Conservation (phyloP, 73 alveolate species). For the Tetrahymena thermophila region DNA sequence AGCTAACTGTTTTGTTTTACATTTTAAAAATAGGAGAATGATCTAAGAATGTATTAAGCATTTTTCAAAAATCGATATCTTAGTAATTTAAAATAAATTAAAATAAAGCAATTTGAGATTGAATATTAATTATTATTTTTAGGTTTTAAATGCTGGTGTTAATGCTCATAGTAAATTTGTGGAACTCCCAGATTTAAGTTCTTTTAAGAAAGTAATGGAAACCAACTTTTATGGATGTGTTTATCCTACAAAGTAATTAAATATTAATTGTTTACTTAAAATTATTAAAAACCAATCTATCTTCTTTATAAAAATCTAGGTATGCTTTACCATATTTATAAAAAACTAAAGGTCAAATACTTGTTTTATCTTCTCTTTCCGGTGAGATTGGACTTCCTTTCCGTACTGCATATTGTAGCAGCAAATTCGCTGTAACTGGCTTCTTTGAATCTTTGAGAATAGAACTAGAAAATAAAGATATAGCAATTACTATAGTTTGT, state of each 20-base stretch:
- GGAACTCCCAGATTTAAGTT: conserved; percentile 46
- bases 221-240: conserved; percentile 70
- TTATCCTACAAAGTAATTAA: conserved; percentile 47
- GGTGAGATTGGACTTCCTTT: conserved; percentile 75
- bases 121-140: not conserved
- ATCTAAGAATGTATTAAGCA: conserved; percentile 6
- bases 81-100: not conserved
- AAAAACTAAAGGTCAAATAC: conserved; percentile 56
- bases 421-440: conserved; percentile 78
- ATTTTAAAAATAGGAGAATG: not conserved
- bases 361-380: conserved; percentile 71
- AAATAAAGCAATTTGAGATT: too few relatives aligned
- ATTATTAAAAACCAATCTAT: too few relatives aligned
- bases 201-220: conserved; percentile 56
- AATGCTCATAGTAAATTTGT: conserved; percentile 65
- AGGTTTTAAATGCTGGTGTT: conserved; percentile 62
- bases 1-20: not conserved
- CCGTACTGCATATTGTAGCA: conserved; percentile 73
- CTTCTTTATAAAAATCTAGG: not conserved
- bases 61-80: conserved; percentile 13
- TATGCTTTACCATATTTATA: conserved; percentile 56
- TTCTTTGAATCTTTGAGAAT: conserved; percentile 73
- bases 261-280: too few relatives aligned
- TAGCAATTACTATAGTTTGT: conserved; percentile 70
- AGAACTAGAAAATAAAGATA: conserved; percentile 49